These are phyloP conservation scores for Penicillium sp. DNA, from an alignment of 2,329 filamentous ascomycete genomes.

Conservation along the genomic window DNA sequence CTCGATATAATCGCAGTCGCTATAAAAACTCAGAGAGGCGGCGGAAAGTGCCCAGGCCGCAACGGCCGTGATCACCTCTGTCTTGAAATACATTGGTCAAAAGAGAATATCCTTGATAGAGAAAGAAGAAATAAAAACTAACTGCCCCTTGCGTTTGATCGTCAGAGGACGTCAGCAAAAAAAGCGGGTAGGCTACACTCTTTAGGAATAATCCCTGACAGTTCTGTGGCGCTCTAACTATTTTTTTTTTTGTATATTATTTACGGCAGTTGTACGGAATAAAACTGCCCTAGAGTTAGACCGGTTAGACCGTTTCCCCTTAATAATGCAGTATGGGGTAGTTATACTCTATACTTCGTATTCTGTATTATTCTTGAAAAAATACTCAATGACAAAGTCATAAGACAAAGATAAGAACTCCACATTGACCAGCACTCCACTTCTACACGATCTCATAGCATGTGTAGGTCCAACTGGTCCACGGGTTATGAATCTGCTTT, in stretches of 20 bases:
- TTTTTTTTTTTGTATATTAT: neutral
- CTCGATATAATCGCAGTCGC: neutral
- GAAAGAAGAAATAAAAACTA: neutral
- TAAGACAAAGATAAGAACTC: neutral
- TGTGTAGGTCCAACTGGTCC: too few species aligned
- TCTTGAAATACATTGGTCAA: neutral
- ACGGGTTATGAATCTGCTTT: neutral
- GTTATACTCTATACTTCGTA: neutral
- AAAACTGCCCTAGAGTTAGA: neutral
- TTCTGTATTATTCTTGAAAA: neutral
- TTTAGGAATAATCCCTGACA: neutral
- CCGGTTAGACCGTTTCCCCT: neutral
- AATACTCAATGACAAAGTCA: neutral
- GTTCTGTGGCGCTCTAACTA: neutral
- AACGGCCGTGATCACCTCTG: conserved; percentile 19
- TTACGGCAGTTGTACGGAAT: neutral
- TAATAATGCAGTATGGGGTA: neutral
- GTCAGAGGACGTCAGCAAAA: neutral
- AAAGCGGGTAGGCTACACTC: neutral
- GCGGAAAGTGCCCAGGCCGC: conserved; percentile 25
- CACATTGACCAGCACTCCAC: neutral
- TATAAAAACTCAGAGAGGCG: conserved; percentile 6
- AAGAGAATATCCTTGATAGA: neutral
- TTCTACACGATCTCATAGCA: neutral
- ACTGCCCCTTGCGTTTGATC: neutral